Conservation (phyloP, 1,139 yeast genomes). For the Yamadazyma diddensiae region DNA sequence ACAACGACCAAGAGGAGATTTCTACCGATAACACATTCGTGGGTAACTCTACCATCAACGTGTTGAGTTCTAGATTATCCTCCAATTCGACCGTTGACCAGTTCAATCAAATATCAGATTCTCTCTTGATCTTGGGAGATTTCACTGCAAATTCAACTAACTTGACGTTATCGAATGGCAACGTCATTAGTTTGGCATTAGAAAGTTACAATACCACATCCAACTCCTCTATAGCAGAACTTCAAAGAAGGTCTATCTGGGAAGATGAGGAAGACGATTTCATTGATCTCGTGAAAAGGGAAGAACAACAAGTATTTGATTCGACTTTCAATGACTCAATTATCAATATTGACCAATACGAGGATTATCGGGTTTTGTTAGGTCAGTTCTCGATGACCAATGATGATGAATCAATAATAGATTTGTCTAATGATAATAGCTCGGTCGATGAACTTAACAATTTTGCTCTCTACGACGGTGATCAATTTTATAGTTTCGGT, state of each 20-base stretch:
- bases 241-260: conserved; percentile 8
- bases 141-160: conserved; percentile 38
- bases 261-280: conserved; percentile 6
- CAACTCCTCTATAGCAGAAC: conserved; percentile 25
- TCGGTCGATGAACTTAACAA: conserved; percentile 29
- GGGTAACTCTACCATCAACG: conserved; percentile 68
- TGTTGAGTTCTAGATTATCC: conserved; percentile 52
- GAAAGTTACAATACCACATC: conserved; percentile 30
- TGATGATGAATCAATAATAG: conserved; percentile 19
- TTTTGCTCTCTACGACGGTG: conserved; percentile 26
- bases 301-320: conserved; percentile 21
- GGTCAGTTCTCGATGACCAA: conserved; percentile 32
- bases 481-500: conserved; percentile 40
- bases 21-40: conserved; percentile 41
- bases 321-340: conserved; percentile 31
- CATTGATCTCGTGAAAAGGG: conserved; percentile 18
- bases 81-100: conserved; percentile 39
- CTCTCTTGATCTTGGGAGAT: conserved; percentile 43
- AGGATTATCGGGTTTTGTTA: conserved; percentile 24
- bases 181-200: conserved; percentile 27
- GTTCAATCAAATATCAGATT: conserved; percentile 24
- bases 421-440: conserved; percentile 30
- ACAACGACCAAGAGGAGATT: conserved; percentile 26
- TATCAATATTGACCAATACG: conserved; percentile 20
- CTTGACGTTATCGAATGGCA: conserved; percentile 26